A percentile compares a stretch with the other conserved stretches of the same genome.
Conservation (phyloP, 179 eudicot genomes). For the Gypsophila paniculata region DNA sequence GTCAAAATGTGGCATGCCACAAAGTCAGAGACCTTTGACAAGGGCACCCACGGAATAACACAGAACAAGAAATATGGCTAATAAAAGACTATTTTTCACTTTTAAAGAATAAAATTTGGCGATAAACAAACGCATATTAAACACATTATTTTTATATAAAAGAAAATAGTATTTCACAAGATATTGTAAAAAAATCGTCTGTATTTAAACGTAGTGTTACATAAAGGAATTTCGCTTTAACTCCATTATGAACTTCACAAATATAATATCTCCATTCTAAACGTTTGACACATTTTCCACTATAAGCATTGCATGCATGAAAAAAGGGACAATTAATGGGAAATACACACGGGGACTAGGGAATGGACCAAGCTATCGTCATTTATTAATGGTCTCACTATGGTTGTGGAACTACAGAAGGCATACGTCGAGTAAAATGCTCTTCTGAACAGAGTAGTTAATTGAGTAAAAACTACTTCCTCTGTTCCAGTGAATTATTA, state of each 20-base stretch:
- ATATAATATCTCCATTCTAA: not conserved
- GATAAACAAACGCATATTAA: too few species aligned
- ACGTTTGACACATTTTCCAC: slow-evolving; percentile 9
- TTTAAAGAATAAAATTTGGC: too few species aligned
- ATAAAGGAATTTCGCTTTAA: not conserved
- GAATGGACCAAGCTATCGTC: not conserved
- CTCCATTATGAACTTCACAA: not conserved
- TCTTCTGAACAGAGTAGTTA: too few species aligned
- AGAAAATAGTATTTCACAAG: too few species aligned
- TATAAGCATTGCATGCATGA: not conserved
- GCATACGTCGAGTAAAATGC: not conserved
- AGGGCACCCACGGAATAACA: slow-evolving; percentile 26
- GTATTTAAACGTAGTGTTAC: not conserved
- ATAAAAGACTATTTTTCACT: too few species aligned
- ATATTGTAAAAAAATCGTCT: too few species aligned
- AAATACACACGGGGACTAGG: not conserved
- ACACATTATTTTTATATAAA: too few species aligned
- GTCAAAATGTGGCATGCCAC: slow-evolving; percentile 23
- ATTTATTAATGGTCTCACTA: not conserved
- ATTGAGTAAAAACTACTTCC: too few species aligned
- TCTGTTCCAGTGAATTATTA: too few species aligned
- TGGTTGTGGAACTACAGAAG: slow-evolving; percentile 5
- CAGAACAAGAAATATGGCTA: not conserved
- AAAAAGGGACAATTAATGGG: slow-evolving; percentile 3
- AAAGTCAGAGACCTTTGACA: slow-evolving; percentile 12